Evolutionary conservation across 164 flowering plant genomes (phyloP).

Genomic region (Nymphaea colorata): DNA sequence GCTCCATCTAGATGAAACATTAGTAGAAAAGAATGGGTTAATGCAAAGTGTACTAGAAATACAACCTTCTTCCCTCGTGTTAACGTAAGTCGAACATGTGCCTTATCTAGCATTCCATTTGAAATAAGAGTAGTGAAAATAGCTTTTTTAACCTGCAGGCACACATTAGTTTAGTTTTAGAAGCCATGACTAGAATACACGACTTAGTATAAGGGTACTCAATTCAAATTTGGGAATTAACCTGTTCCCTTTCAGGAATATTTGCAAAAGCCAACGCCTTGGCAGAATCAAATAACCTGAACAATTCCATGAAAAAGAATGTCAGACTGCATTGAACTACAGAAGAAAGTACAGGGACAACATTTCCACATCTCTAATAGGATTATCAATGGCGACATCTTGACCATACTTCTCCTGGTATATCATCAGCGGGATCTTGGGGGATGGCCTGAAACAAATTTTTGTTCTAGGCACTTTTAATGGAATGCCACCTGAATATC

Average conservation of each 20-base stretch:
- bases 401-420: not conserved
- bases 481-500: no score
- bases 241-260: slow-evolving; percentile 81
- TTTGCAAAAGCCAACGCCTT: slow-evolving; percentile 75
- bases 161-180: not conserved
- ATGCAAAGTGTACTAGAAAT: not conserved
- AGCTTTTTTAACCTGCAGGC: slow-evolving; percentile 73
- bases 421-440: not conserved
- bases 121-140: slow-evolving; percentile 73
- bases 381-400: not conserved
- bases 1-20: no score
- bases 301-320: not conserved
- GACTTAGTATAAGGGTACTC: not conserved
- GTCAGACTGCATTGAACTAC: not conserved
- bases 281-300: slow-evolving; percentile 88
- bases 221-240: slow-evolving; percentile 13
- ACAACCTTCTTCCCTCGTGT: slow-evolving; percentile 94
- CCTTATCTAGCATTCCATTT: slow-evolving; percentile 90
- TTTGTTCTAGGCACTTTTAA: no score
- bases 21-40: not conserved
- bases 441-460: no score
- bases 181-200: not conserved
- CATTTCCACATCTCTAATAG: not conserved
- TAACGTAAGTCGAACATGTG: slow-evolving; percentile 82
- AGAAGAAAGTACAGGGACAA: not conserved